Evolutionary conservation across 768 basidiomycete genomes (phyloP).

Genomic region (Phanerochaete sordida): DNA sequence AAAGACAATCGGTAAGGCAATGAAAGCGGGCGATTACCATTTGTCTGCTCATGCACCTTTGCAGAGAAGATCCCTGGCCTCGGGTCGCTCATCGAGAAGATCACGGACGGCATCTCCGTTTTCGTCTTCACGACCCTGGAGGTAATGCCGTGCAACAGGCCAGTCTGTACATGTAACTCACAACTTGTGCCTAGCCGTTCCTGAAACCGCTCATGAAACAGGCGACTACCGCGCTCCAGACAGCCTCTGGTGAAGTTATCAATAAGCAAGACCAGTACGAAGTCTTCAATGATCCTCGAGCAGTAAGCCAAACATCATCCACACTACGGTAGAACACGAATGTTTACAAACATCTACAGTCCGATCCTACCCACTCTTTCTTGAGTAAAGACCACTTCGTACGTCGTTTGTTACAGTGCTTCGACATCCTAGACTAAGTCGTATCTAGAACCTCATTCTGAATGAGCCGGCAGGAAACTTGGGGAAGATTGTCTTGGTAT

Average conservation of each 20-base stretch:
- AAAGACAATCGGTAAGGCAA: slow-evolving; percentile 56
- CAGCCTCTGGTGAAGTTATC: slow-evolving; percentile 74
- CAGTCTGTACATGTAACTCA: background rate
- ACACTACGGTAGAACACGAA: background rate
- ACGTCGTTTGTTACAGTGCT: slow-evolving; percentile 29
- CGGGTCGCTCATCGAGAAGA: slow-evolving; percentile 67
- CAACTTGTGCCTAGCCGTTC: slow-evolving; percentile 49
- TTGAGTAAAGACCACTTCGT: slow-evolving; percentile 89
- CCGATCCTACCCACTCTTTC: slow-evolving; percentile 87
- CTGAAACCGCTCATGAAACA: slow-evolving; percentile 74
- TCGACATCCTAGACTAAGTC: no score
- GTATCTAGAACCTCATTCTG: slow-evolving; percentile 74
- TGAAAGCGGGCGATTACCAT: no score
- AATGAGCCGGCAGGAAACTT: slow-evolving; percentile 82
- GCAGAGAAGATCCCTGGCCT: slow-evolving; percentile 78
- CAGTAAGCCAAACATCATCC: slow-evolving; percentile 40
- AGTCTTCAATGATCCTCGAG: slow-evolving; percentile 80
- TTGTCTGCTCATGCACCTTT: background rate
- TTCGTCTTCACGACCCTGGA: slow-evolving; percentile 86
- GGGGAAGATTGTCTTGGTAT: slow-evolving; percentile 64
- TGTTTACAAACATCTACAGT: slow-evolving; percentile 36
- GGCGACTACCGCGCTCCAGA: slow-evolving; percentile 58
- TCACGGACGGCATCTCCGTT: slow-evolving; percentile 71
- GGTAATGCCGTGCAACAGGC: slow-evolving; percentile 31
- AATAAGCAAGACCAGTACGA: slow-evolving; percentile 80